A percentile compares a stretch with the other conserved stretches of the same genome.
phyloP scores from a whole-genome alignment of 805 yeast genomes.

The Yarrowia deformans region DNA sequence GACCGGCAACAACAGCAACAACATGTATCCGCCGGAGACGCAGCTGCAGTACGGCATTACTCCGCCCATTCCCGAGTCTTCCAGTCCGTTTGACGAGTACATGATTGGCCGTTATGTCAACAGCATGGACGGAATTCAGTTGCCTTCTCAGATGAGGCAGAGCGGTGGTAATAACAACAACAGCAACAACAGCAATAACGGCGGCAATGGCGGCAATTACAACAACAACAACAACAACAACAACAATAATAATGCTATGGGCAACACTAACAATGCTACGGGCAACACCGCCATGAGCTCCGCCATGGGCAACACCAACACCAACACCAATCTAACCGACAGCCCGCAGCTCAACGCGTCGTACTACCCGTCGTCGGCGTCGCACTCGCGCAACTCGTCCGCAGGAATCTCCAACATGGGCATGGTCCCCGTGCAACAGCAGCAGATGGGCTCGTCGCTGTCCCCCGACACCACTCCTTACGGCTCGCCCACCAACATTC shows the following conservation, averaged over 20 bases:
- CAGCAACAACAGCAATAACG: slow-evolving; percentile 3
- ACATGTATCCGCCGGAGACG: slow-evolving; percentile 33
- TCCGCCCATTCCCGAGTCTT: slow-evolving; percentile 46
- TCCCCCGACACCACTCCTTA: slow-evolving; percentile 36
- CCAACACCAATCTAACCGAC: slow-evolving; percentile 30
- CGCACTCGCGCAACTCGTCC: slow-evolving; percentile 37
- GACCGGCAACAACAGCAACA: not conserved
- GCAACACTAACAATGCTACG: slow-evolving; percentile 30
- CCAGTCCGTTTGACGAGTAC: slow-evolving; percentile 49
- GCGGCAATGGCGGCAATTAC: too few relatives aligned
- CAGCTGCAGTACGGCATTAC: slow-evolving; percentile 43
- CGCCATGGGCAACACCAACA: slow-evolving; percentile 36
- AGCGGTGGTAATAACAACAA: not conserved
- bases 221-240: slow-evolving; percentile 32
- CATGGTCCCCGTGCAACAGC: slow-evolving; percentile 38
- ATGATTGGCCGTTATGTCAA: slow-evolving; percentile 40
- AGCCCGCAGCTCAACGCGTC: slow-evolving; percentile 27
- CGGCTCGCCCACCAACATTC: slow-evolving; percentile 33
- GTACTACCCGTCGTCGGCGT: slow-evolving; percentile 19
- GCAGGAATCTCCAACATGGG: slow-evolving; percentile 37
- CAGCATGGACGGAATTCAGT: slow-evolving; percentile 19
- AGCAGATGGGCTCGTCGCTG: slow-evolving; percentile 23
- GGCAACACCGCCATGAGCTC: too few relatives aligned
- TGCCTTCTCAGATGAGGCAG: slow-evolving; percentile 9
- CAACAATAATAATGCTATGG: slow-evolving; percentile 5